Evolutionary conservation across 176 grass and related monocot genomes (phyloP).

Genomic region (Carex pumila): DNA sequence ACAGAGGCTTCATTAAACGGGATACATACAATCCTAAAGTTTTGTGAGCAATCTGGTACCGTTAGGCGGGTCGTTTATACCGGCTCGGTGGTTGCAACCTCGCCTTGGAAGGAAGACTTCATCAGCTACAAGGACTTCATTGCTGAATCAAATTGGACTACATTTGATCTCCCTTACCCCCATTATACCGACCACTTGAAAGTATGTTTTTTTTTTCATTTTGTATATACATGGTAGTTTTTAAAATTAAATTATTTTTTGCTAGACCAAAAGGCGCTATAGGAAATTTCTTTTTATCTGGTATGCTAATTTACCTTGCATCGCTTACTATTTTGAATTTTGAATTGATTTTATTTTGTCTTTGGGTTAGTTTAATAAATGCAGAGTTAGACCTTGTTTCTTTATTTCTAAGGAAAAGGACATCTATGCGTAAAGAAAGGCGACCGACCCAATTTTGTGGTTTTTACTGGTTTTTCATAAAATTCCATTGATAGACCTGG

Average conservation of each 20-base stretch:
- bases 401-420: too few relatives aligned
- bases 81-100: conserved; percentile 39
- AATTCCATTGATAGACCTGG: too few relatives aligned
- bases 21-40: conserved; percentile 39
- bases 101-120: conserved; percentile 51
- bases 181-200: conserved; percentile 25
- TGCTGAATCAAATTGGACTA: conserved; percentile 52
- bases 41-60: conserved; percentile 42
- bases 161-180: conserved; percentile 40
- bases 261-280: too few relatives aligned
- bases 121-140: conserved; percentile 28
- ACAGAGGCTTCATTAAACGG: conserved; percentile 39
- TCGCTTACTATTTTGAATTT: too few relatives aligned
- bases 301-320: too few relatives aligned
- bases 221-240: neutral
- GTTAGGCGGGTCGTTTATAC: conserved; percentile 72
- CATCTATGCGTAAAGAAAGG: too few relatives aligned
- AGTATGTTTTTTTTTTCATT: conserved; percentile 6
- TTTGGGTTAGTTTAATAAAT: too few relatives aligned
- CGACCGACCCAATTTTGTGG: too few relatives aligned
- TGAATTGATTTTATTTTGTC: too few relatives aligned
- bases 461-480: too few relatives aligned
- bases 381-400: too few relatives aligned
- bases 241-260: neutral
- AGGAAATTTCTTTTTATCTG: too few relatives aligned